Conservation (phyloP, 805 yeast species). For the Starmerella scarabaei region DNA sequence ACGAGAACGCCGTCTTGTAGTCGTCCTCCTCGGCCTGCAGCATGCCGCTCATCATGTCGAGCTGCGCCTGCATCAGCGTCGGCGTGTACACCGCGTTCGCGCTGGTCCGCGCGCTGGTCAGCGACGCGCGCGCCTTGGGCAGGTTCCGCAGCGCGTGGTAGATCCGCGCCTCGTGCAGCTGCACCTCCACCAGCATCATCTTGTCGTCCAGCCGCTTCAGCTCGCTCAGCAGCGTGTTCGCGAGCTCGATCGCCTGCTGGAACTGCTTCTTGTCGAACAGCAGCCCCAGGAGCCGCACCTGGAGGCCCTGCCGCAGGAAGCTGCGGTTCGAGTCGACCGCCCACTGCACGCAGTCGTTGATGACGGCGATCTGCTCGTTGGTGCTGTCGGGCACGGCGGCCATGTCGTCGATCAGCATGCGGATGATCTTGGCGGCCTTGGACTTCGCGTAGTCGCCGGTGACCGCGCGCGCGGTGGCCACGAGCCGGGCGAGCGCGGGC, state of each 20-base stretch:
- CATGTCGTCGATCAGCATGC: constrained; percentile 63
- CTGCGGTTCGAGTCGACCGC: constrained; percentile 69
- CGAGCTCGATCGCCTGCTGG: constrained; percentile 58
- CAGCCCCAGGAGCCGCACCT: constrained; percentile 66
- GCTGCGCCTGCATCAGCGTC: constrained; percentile 82
- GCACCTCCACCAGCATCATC: constrained; percentile 88
- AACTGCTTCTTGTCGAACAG: constrained; percentile 53
- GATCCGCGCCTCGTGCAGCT: constrained; percentile 75
- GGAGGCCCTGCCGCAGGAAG: constrained; percentile 77
- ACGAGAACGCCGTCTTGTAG: constrained; percentile 88
- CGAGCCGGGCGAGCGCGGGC: constrained; percentile 44
- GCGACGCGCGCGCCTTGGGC: constrained; percentile 80
- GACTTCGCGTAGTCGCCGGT: constrained; percentile 80
- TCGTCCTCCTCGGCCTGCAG: constrained; percentile 95
- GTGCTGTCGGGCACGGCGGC: constrained; percentile 45
- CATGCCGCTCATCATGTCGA: constrained; percentile 90
- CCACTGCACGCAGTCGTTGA: constrained; percentile 78
- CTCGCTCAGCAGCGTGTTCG: constrained; percentile 61
- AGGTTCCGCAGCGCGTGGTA: constrained; percentile 84
- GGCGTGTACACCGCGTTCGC: constrained; percentile 97
- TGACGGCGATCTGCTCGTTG: constrained; percentile 59
- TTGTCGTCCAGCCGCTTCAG: constrained; percentile 92
- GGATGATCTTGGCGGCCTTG: constrained; percentile 84
- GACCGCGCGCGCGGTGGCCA: constrained; percentile 54
- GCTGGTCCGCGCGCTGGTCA: constrained; percentile 89